A percentile compares a stretch with the other conserved stretches of the same genome.
Evolutionary conservation across 225 moss, liverwort and hornwort species (phyloP).

Genomic region (Pseudoscleropodium purum): DNA sequence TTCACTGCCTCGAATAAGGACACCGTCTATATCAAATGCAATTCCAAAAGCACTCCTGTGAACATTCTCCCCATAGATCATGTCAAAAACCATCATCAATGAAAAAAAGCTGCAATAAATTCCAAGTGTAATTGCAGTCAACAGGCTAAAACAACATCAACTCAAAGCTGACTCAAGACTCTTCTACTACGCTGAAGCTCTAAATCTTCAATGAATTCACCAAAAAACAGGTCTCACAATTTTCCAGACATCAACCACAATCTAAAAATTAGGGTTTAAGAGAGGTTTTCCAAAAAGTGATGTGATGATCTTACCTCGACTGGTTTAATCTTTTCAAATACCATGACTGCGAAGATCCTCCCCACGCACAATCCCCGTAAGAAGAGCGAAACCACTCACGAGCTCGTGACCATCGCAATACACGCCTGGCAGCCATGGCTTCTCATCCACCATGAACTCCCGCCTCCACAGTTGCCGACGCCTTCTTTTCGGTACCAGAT

Average conservation of each 20-base stretch:
- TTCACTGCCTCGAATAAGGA: slow-evolving; percentile 52
- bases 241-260: neutral
- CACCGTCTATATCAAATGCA: slow-evolving; percentile 86
- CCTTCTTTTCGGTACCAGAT: neutral
- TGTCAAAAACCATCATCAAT: neutral
- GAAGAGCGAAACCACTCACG: neutral
- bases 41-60: slow-evolving; percentile 58
- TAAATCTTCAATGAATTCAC: neutral
- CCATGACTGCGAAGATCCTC: neutral
- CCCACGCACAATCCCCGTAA: neutral
- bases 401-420: neutral
- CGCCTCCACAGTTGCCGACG: neutral
- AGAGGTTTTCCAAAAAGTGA: neutral
- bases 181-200: neutral
- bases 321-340: neutral
- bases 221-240: neutral
- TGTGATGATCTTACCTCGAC: neutral
- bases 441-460: neutral
- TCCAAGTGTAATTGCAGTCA: neutral
- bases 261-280: neutral
- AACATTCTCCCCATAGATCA: neutral
- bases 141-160: neutral
- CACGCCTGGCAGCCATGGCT: slow-evolving; percentile 19
- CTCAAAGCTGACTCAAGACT: neutral
- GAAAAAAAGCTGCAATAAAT: neutral